Evolutionary conservation across 345 rosid genomes (phyloP), one percentile per base, ranked within the genome.

Genomic region (Dimocarpus longan): DNA sequence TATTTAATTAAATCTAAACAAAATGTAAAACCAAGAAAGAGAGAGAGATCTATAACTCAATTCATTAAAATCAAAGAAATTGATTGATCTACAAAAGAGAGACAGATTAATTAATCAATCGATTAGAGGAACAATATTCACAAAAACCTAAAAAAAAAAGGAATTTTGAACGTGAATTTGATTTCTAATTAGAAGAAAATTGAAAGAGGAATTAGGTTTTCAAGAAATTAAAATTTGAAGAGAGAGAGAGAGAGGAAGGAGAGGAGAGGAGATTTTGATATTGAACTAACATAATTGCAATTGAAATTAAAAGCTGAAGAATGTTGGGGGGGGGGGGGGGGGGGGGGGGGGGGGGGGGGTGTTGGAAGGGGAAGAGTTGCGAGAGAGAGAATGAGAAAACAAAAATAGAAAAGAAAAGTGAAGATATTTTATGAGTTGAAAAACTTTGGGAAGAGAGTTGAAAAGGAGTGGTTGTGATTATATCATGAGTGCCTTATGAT

Each of bases 401-500:
- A 75, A 73, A 70, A 76, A 66, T 40, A 28, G 79, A 63, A 74
- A 57, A 75, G 24, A 10, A 32, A 67, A 63, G 44, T 6, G 64
- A 54, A 63, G 6, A 4, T 13, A 54, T 54, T 16, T 37, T 28
- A 24, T 39, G 39, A 22, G 13, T 13, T 43, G 37, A 80, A 63
- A 21, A 66, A 37, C 78, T 11, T 52, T 66, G 81, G 62, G 70
- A 28, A 63, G 74, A 80, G 68, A 76, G 78, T 52, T 62, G 78
- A 79, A 79, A 68, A 81, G 75, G 59, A 81, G 80, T 42, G 78
- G 77, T 71, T 81, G 88, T 89, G 89, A 90, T 91, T 92, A 90
- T 87, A 86, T 89, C 88, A 95, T 95, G 97, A 95, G 97, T 91
- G 90, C 85, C 82, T 87, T 83, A 91, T 92, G 97, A 95, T 95